Evolutionary conservation across 345 rosid species (phyloP).

Genomic region (Eucalyptus marginata): DNA sequence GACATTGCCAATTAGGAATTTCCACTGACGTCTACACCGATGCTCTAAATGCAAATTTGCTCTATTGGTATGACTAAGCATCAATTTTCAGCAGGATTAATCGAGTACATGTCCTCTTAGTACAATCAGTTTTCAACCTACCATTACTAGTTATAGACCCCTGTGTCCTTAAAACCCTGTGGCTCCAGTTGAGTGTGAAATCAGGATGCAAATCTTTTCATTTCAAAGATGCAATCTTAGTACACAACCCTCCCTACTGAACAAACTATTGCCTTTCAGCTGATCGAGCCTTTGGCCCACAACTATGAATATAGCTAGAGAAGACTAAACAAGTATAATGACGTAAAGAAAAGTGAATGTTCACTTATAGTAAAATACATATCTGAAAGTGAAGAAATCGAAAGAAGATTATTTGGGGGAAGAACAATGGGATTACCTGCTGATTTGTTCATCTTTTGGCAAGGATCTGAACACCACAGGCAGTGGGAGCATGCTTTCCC

Average conservation of each 20-base stretch:
- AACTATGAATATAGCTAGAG: background rate
- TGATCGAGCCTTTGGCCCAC: background rate
- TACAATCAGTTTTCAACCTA: background rate
- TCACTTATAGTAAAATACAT: background rate
- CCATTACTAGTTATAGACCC: background rate
- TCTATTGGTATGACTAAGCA: background rate
- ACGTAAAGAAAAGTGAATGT: background rate
- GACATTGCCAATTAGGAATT: background rate
- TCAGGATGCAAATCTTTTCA: background rate
- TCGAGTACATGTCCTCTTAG: background rate
- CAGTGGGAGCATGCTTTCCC: slow-evolving; percentile 70
- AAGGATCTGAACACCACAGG: slow-evolving; percentile 64
- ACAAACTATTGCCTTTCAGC: background rate
- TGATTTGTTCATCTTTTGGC: slow-evolving; percentile 14
- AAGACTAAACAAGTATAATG: background rate
- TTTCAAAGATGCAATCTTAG: background rate
- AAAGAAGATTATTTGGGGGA: background rate
- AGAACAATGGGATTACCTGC: background rate
- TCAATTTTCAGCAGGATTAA: background rate
- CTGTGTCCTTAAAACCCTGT: background rate
- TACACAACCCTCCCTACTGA: background rate
- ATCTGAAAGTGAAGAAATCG: background rate
- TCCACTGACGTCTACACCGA: background rate
- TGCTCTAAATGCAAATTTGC: background rate
- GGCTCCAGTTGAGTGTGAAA: background rate